Conservation (phyloP, 768 basidiomycete genomes). For the Tubosaeta sp. region DNA sequence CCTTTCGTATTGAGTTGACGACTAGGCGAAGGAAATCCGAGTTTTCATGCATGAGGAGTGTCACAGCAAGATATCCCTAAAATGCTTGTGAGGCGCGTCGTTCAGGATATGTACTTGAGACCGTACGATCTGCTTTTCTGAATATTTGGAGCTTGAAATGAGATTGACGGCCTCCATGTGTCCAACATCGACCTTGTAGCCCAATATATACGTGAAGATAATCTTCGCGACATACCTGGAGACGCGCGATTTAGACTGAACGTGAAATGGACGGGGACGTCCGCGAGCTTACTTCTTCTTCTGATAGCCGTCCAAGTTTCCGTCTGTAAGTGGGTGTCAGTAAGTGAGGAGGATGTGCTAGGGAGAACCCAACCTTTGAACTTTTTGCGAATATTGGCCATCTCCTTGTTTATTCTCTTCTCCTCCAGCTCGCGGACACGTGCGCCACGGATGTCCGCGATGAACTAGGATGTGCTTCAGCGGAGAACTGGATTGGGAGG, state of each 20-base stretch:
- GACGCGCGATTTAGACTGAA: conserved; percentile 14
- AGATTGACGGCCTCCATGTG: conserved; percentile 99
- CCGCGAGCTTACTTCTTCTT: conserved; percentile 75
- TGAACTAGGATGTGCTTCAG: conserved; percentile 61
- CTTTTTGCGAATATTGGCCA: conserved; percentile 99
- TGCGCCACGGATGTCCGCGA: conserved; percentile 97
- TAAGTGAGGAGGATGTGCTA: conserved; percentile 5
- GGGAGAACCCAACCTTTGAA: conserved; percentile 71
- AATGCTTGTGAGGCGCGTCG: conserved; percentile 1
- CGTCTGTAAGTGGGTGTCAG: conserved; percentile 46
- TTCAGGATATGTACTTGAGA: background rate
- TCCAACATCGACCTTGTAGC: conserved; percentile 97
- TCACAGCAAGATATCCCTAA: conserved; percentile 96
- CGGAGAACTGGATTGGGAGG: conserved; percentile 1
- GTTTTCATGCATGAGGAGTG: conserved; percentile 97
- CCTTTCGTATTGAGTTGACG: conserved; percentile 97
- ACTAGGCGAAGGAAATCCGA: conserved; percentile 95
- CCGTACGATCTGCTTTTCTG: conserved; percentile 97
- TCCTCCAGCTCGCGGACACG: conserved; percentile 96
- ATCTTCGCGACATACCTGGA: conserved; percentile 95
- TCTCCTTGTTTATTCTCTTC: conserved; percentile 99
- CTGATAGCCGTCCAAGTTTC: conserved; percentile 85
- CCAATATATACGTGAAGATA: conserved; percentile 97
- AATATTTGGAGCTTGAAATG: conserved; percentile 92
- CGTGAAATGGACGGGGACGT: conserved; percentile 7